Conservation (phyloP, 768 basidiomycete genomes). For the Amanita rubescens region DNA sequence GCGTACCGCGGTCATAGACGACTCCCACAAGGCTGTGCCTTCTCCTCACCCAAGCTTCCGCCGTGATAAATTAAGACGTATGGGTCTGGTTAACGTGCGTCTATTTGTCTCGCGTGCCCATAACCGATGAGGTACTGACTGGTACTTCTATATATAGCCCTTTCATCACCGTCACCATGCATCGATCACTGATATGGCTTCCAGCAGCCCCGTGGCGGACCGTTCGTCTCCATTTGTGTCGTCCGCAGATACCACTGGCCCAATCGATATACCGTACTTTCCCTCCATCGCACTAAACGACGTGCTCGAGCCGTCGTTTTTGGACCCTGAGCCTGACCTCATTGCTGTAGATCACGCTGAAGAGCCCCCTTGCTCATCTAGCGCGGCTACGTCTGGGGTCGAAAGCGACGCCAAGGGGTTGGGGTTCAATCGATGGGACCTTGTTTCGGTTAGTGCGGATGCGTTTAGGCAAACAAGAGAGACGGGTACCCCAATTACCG, state of each 20-base stretch:
- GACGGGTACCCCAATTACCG: conserved; percentile 15
- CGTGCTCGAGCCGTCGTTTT: conserved; percentile 67
- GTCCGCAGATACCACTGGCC: background rate
- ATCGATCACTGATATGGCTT: conserved; percentile 4
- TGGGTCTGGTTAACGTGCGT: conserved; percentile 17
- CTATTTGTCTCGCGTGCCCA: conserved; percentile 16
- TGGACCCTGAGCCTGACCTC: conserved; percentile 43
- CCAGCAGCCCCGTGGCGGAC: conserved; percentile 3
- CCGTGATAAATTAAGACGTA: conserved; percentile 15
- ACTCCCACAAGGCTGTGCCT: conserved; percentile 34
- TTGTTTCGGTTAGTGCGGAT: conserved; percentile 60
- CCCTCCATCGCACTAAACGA: conserved; percentile 59
- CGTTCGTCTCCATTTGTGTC: conserved; percentile 4
- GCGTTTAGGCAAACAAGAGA: conserved; percentile 63
- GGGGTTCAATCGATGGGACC: conserved; percentile 59
- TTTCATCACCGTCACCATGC: conserved; percentile 7
- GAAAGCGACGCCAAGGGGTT: conserved; percentile 28
- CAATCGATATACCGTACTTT: background rate
- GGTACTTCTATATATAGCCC: conserved; percentile 14
- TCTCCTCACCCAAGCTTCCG: conserved; percentile 44
- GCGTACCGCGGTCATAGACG: conserved; percentile 40
- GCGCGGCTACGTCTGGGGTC: conserved; percentile 17
- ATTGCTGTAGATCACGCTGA: background rate
- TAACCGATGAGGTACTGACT: background rate
- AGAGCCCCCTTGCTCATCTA: conserved; percentile 16